phyloP scores from a whole-genome alignment of 148 eudicot genomes.

The Chenopodium album region DNA sequence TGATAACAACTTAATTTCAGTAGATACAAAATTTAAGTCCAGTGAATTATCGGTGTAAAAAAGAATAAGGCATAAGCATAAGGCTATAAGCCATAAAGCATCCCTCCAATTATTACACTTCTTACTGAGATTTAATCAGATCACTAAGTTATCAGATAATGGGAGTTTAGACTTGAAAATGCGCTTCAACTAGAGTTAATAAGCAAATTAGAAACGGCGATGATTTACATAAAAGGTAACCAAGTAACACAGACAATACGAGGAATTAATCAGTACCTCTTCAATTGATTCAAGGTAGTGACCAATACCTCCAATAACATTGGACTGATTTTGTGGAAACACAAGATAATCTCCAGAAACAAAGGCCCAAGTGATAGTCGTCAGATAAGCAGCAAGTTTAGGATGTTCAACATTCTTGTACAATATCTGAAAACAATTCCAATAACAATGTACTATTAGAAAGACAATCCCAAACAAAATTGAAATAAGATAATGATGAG shows the following conservation, averaged over 20 bases:
- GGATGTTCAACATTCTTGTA: constrained; percentile 94
- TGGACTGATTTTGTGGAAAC: constrained; percentile 74
- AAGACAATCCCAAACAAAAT: not conserved
- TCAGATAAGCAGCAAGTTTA: constrained; percentile 70
- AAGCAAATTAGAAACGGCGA: too few species aligned
- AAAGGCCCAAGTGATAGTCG: constrained; percentile 60
- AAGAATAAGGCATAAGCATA: too few species aligned
- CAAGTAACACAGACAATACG: not conserved
- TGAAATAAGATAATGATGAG: not conserved
- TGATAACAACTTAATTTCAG: too few species aligned
- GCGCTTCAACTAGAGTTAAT: too few species aligned
- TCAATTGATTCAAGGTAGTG: constrained; percentile 82
- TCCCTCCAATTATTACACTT: not conserved
- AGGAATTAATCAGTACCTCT: constrained; percentile 52
- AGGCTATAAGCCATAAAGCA: not conserved
- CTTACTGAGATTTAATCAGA: not conserved
- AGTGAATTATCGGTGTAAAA: too few species aligned
- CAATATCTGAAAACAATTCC: constrained; percentile 55
- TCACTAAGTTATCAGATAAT: not conserved
- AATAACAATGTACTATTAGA: constrained; percentile 8
- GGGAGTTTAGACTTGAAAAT: not conserved
- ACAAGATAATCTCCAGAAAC: constrained; percentile 72
- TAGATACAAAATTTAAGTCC: too few species aligned
- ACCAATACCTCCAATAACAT: constrained; percentile 59
- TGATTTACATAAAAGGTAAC: not conserved